Base-by-base conservation (phyloP, 352 stramenopile genomes). In the Phytophthora pseudosyringae region DNA sequence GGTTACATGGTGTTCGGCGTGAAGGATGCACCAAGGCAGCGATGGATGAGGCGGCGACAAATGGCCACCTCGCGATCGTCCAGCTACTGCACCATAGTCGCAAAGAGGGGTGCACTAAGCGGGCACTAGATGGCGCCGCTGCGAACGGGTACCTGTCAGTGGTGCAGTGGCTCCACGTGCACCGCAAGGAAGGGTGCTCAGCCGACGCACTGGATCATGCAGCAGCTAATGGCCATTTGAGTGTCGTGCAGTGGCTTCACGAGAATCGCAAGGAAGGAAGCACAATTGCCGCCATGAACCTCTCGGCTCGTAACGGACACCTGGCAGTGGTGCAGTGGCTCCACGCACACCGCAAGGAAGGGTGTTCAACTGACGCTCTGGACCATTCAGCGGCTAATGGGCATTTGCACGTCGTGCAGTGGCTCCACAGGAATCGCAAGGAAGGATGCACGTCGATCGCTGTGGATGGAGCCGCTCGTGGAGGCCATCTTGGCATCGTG, bases 11-110 rank as follows among this genome's bases (percentile, higher is more conserved):
- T 10, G 41, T 69, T 43, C 50, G 65, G 11, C 26, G 32, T 15
- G 70, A 75, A 66, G 70, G 62, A 2, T 78, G 70, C 43, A 69
- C 56, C 3, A 72, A 48, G 15, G 52, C 53, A 15, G 66, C 70
- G 15, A 75, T 78, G 53, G 70, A 78, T 26, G 62, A 67, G 41
- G 66, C 66, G n/a, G 65, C 70, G 15, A 45, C 52, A 11, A 50
- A 70, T 32, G 70, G 70, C 3, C 54, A 70, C 33, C 29, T 73
- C 5, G 48, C 39, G 0, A 49, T 78, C 4, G 66, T 78, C 4
- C 48, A 67, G 39, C 67, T 53, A 46, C 44, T 78, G n/a, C 66
- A 75, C 28, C 51, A 63, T 13, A 58, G 43, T 47, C 59, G 65
- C 0, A 75, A 65, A 18, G 70, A 78, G 13, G 70, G 70, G 4